Evolutionary conservation across 225 moss, liverwort and hornwort species (phyloP).

Genomic region (Pseudisothecium myosuroides): DNA sequence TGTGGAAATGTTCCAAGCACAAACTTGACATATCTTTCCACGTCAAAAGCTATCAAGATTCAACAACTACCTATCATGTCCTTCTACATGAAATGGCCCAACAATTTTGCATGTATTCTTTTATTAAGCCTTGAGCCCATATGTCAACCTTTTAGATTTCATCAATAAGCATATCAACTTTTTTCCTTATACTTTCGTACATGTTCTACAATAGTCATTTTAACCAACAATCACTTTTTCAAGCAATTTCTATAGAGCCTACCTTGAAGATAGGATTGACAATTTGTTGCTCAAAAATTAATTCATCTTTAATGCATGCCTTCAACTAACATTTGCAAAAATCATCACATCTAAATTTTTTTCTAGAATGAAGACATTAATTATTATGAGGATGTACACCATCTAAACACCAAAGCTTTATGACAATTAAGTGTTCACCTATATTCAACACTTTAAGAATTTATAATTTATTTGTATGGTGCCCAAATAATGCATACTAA

Average conservation of each 20-base stretch:
- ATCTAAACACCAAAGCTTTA: background rate
- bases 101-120: background rate
- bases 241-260: background rate
- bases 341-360: background rate
- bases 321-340: background rate
- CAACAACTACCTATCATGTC: background rate
- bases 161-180: background rate
- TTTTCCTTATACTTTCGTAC: background rate
- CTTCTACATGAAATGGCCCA: fast-evolving
- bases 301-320: no score
- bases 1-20: background rate
- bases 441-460: no score
- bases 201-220: background rate
- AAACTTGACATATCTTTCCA: background rate
- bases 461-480: background rate
- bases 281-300: no score
- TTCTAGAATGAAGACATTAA: background rate
- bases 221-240: background rate
- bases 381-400: background rate
- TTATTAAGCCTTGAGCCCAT: fast-evolving
- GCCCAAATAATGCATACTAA: background rate
- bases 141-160: background rate
- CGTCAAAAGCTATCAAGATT: no score
- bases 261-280: background rate
- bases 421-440: background rate